Base-by-base conservation (phyloP, 257 asterid genomes). In the Cruciata laevipes region DNA sequence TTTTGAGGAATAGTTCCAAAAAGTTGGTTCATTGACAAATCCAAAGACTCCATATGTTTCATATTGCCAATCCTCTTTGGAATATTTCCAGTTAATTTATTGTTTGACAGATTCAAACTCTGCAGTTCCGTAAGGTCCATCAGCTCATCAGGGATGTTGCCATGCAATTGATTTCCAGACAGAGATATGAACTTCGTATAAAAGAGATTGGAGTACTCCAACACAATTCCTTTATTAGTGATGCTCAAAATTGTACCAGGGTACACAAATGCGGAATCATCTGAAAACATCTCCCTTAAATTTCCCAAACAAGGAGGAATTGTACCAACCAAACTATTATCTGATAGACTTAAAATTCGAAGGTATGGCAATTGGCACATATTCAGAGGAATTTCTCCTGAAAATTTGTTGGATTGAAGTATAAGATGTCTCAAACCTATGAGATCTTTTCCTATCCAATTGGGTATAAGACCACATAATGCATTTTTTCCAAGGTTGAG, bases 1-100 rank as follows among this genome's bases (percentile, higher is more conserved):
- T 76, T 72, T 24, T 47, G 61, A 37, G 82, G 82, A 7, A 81
- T 72, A 8, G 67, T 8, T 20, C 82, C 80, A 0, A 68, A 77
- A n/a, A 77, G 55, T 32, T 62, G 5, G 25, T 80, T 80, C 21
- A 30, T 69, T 7, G 56, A 49, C 56, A 49, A 49, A 49, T 49
- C 56, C 21, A 49, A 49, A 2, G 56, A 49, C 21, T 49, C 56
- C 0, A 49, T 20, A 49, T 49, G 21, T 21, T 49, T 49, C 56
- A 49, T 13, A 16, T 49, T 49, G 4, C 56, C 56, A 49, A 49
- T 49, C 56, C 7, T 49, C 56, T 49, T 7, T 16, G 56, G 56
- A 49, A 49, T 49, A 20, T 18, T 49, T 0, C 21, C n/a, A 21
- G 20, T 49, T 16, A 49, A 3, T 3, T 18, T 7, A 49, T 49